Conservation (phyloP, 257 asterid genomes). For the Nicotiana paniculata region DNA sequence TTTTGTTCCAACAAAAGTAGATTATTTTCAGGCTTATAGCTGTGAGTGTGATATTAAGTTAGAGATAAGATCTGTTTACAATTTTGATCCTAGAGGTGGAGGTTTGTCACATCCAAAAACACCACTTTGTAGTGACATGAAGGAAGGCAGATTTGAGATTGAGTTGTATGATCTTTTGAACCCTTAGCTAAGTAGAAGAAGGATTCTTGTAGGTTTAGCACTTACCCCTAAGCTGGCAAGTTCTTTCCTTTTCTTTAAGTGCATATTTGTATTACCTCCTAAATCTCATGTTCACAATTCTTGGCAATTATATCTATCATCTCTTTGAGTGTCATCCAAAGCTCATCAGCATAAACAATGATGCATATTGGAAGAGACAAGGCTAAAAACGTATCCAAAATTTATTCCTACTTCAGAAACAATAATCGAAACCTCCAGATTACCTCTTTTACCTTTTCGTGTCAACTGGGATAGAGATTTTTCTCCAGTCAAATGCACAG, state of each 20-base stretch:
- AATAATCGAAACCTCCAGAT: not conserved
- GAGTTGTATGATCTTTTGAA: not conserved
- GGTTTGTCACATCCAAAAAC: not conserved
- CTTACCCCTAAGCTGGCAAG: not conserved
- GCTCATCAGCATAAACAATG: not conserved
- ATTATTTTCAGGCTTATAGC: not conserved
- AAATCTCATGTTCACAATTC: not conserved
- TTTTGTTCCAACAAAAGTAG: not conserved
- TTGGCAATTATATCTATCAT: not conserved
- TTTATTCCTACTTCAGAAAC: not conserved
- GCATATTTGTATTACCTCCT: not conserved
- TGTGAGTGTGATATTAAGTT: not conserved
- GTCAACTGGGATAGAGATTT: not conserved
- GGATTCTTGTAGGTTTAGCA: not conserved
- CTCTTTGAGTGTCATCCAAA: not conserved
- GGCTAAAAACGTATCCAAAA: not conserved
- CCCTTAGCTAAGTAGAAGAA: not conserved
- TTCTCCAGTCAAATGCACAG: not conserved
- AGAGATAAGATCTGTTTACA: not conserved
- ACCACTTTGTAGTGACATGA: not conserved
- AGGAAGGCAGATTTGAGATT: not conserved
- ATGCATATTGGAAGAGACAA: not conserved
- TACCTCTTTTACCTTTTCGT: constrained; percentile 10
- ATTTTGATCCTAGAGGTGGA: not conserved
- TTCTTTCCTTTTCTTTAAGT: not conserved